phyloP scores from a whole-genome alignment of 192 early-diverging fungal species.

The Podila epigama region DNA sequence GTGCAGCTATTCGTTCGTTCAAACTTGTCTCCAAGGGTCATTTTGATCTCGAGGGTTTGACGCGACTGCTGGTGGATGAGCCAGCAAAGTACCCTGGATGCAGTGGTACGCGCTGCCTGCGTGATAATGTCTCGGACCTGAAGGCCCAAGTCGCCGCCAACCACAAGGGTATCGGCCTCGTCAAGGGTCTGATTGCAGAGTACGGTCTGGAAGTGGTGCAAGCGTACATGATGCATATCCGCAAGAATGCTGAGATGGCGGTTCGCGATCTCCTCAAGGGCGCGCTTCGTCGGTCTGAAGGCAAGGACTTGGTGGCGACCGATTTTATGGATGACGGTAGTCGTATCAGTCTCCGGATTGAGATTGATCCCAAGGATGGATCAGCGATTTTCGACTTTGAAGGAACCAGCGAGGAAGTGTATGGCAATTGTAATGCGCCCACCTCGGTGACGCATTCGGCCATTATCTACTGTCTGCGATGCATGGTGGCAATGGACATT shows the following conservation, averaged over 20 bases:
- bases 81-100: slow-evolving; percentile 87
- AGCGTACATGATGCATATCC: slow-evolving; percentile 95
- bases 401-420: slow-evolving; percentile 88
- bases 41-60: slow-evolving; percentile 89
- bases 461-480: slow-evolving; percentile 95
- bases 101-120: slow-evolving; percentile 86
- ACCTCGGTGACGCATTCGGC: slow-evolving; percentile 84
- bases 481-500: slow-evolving; percentile 88
- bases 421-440: slow-evolving; percentile 80
- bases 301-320: slow-evolving; percentile 50
- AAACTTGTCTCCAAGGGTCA: slow-evolving; percentile 83
- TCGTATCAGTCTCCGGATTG: slow-evolving; percentile 75
- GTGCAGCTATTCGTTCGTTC: slow-evolving; percentile 89
- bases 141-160: slow-evolving; percentile 99
- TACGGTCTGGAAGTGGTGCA: slow-evolving; percentile 89
- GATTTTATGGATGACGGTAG: slow-evolving; percentile 97
- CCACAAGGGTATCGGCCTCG: slow-evolving; percentile 87
- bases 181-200: slow-evolving; percentile 82
- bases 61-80: slow-evolving; percentile 74
- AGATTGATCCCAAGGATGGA: slow-evolving; percentile 76
- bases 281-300: slow-evolving; percentile 53
- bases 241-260: slow-evolving; percentile 86
- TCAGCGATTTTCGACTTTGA: slow-evolving; percentile 92
- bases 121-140: slow-evolving; percentile 92
- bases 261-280: slow-evolving; percentile 80